Base-by-base conservation (phyloP, 805 yeast genomes). In the Saturnispora quitensis region DNA sequence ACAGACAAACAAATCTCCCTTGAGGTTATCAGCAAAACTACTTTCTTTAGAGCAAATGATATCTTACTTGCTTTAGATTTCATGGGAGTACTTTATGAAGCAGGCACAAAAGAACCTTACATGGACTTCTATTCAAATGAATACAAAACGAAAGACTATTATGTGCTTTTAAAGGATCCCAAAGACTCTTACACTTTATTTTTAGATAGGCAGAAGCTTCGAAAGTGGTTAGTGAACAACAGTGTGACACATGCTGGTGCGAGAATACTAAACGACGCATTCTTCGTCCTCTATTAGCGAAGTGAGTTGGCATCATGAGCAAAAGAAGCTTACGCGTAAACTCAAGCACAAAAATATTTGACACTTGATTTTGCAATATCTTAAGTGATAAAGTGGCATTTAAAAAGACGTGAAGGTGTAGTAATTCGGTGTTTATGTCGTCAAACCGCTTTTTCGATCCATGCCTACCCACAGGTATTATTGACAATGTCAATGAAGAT, bases 21-120 rank as follows among this genome's bases (percentile, higher is more conserved):
- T 10, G 72, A 72, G 9, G 70, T 74, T 22, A 61, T 86, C 2
- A 73, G 86, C 2, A 65, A 61, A n/a, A 62, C 62, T 3, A 83
- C 91, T 1, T 86, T 89, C 0, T 78, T 85, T 54, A 64, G 91
- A 56, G 67, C 69, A 10, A 82, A 79, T 35, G 93, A 86, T 63
- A 68, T 85, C 0, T 59, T 80, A 1, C 62, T 77, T 60, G 73
- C 91, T 0, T 63, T 86, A 27, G 80, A 81, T 55, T 69, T 76
- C 56, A 77, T 86, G 81, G 60, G 65, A 3, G 73, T 73, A 20
- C 53, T 80, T 2, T 67, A 61, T 9, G 63, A 63, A 20, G 50
- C 60, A 24, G 67, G 67, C 0, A 50, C 55, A 15, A 64, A 59
- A 44, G 53, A 58, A 40, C 50, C 56, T 2, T 58, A 63, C 43